Conservation (phyloP, 2,329 filamentous ascomycete genomes). For the Ophiostoma fasciatum region DNA sequence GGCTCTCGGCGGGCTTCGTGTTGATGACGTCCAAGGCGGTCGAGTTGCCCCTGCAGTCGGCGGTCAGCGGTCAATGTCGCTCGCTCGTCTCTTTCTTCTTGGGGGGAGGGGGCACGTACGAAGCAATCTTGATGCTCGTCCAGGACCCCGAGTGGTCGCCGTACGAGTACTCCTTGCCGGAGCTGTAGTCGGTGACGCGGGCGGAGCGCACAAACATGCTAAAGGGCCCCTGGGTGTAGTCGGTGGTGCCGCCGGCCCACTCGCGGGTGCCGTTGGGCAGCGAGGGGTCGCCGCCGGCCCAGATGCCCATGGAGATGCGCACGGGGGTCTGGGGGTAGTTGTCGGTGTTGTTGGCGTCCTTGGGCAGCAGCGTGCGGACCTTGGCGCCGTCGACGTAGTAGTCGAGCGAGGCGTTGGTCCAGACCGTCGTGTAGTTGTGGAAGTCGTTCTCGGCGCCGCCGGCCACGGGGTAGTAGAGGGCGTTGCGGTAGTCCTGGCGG, state of each 20-base stretch:
- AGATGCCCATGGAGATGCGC: slow-evolving; percentile 53
- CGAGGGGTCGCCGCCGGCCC: slow-evolving; percentile 44
- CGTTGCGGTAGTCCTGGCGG: slow-evolving; percentile 32
- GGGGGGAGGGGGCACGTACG: no score
- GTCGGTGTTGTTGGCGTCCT: slow-evolving; percentile 44
- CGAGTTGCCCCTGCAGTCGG: slow-evolving; percentile 44
- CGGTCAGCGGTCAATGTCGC: no score
- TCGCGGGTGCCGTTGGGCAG: slow-evolving; percentile 35
- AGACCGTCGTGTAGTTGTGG: slow-evolving; percentile 65
- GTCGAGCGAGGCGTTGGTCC: slow-evolving; percentile 51
- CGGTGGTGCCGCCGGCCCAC: slow-evolving; percentile 42
- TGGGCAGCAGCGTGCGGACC: slow-evolving; percentile 47
- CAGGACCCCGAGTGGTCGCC: slow-evolving; percentile 8
- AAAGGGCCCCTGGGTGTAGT: slow-evolving; percentile 42
- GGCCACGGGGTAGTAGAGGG: slow-evolving; percentile 39
- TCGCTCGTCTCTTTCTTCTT: no score
- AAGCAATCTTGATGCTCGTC: slow-evolving; percentile 10
- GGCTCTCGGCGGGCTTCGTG: slow-evolving; percentile 23
- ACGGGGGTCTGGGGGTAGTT: slow-evolving; percentile 67
- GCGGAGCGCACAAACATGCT: slow-evolving; percentile 45
- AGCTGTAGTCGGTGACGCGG: slow-evolving; percentile 20
- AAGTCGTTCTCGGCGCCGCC: slow-evolving; percentile 42
- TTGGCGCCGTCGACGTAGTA: slow-evolving; percentile 56
- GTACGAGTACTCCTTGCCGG: slow-evolving; percentile 17
- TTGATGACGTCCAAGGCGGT: slow-evolving; percentile 33